Percentiles rank a stretch among this genome's conserved stretches.
phyloP scores from a whole-genome alignment of 768 basidiomycete species.

The Auricularia heimuer region DNA sequence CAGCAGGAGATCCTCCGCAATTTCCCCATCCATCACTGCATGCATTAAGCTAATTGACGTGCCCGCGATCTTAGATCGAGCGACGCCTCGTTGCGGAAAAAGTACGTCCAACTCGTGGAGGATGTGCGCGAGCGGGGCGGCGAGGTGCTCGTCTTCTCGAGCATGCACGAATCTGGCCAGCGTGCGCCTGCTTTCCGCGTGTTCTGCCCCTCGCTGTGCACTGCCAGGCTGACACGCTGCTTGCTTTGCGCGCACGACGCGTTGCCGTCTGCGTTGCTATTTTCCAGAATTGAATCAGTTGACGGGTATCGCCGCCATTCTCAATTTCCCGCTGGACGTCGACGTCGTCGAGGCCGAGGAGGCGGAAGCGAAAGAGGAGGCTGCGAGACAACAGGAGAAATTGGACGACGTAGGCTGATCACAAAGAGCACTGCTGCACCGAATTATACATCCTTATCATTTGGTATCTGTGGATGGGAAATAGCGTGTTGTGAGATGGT shows the following conservation, averaged over 20 bases:
- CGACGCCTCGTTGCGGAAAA: constrained; percentile 66
- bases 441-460: no score
- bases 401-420: neutral
- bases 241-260: neutral
- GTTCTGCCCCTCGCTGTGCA: neutral
- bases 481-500: neutral
- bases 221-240: neutral
- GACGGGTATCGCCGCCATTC: constrained; percentile 89
- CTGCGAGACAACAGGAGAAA: constrained; percentile 7
- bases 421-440: neutral
- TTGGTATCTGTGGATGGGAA: no score
- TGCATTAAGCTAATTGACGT: neutral
- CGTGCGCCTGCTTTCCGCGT: constrained; percentile 45
- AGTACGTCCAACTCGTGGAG: constrained; percentile 83
- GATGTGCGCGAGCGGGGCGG: constrained; percentile 80
- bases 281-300: constrained; percentile 83
- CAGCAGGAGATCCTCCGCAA: neutral
- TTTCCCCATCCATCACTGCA: neutral
- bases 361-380: constrained; percentile 42
- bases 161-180: constrained; percentile 99
- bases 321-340: constrained; percentile 91
- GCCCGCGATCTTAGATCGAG: constrained; percentile 46
- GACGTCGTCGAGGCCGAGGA: constrained; percentile 95
- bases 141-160: constrained; percentile 94
- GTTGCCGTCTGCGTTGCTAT: constrained; percentile 4